Evolutionary conservation across 1,139 yeast species (phyloP), one percentile per base, ranked within the genome.

Genomic region (Scheffersomyces segobiensis): DNA sequence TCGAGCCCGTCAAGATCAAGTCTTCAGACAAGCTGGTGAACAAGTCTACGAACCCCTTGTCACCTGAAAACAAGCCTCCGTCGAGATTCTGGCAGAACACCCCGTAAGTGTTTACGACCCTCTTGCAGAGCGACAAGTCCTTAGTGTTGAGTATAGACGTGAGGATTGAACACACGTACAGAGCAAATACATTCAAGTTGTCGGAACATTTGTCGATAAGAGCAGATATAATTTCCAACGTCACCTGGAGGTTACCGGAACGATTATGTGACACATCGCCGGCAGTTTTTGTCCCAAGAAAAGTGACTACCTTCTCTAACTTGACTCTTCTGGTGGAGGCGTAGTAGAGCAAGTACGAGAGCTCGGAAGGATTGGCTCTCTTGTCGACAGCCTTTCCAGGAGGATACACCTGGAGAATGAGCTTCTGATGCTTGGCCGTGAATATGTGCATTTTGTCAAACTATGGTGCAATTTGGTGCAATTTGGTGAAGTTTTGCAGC

Each of bases 271-370:
- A 76, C 47, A 87, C 80, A 71, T 93, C 98, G 14, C 80, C 69
- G 19, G 71, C 69, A n/a, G 95, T 85, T 71, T 86, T 88, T 64
- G 82, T 85, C 55, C 83, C 83, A 59, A 95, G 74, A 68, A 88
- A 92, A 10, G 77, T 76, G 24, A 93, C 89, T 19, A 95, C 97
- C 68, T 93, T 93, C 65, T 91, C 95, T 63, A 95, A 80, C 71
- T 95, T 95, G 51, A 92, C 88, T 60, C 97, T 81, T 65, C 98
- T 81, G 7, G 97, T 89, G 51, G 96, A 88, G n/a, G 97, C 97
- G 72, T 93, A 93, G 77, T 91, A 95, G 50, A 93, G 76, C 65
- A 95, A 80, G 71, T 93, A 93, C 60, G 97, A 89, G 55, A 96
- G 80, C 72, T 95, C 98, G 18, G 97, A 91, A 1, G 96, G 87